Base-by-base conservation (phyloP, 768 basidiomycete species). In the Heimioporus sp. region DNA sequence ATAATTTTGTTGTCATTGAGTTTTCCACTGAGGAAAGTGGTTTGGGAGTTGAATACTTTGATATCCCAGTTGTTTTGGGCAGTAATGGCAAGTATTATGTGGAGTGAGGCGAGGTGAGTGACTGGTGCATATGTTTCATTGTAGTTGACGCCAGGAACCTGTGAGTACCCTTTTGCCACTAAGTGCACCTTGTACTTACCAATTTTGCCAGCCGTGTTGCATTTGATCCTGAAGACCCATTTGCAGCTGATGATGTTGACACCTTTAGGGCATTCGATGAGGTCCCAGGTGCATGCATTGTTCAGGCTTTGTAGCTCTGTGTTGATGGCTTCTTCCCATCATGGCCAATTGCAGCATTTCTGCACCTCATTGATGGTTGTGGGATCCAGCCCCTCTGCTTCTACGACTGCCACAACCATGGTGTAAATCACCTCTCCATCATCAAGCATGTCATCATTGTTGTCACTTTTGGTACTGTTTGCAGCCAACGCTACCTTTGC, bases 201-300 rank as follows among this genome's bases (percentile, higher is more conserved):
- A 30, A 77, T 61, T 1, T 58, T 42, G n/a, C 76, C 76, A 5
- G 55, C 34, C 0, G 63, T 56, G 49, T 77, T 72, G 28, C 60
- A 48, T 58, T 82, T 81, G 31, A 66, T 53, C n/a, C 55, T 56
- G 55, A 71, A 80, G 4, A 80, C 75, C 74, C 75, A 79, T 19
- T 69, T 65, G 16, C 59, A 63, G 1, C 66, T 59, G 11, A 79
- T 59, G n/a, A 72, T 41, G 13, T 71, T 73, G 7, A 46, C 43
- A 2, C 58, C 66, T 0, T 49, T 36, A 0, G 74, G 74, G 17
- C 58, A 30, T 1, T 56, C 41, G 2, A 65, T 66, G 1, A 70
- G n/a, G 2, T 55, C 49, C 69, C 69, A 77, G 1, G 67, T 76
- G 0, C 62, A 60, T 13, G 57, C 62, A 3, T 51, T 48, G 4